These are phyloP conservation scores for Poa annua DNA, from an alignment of 176 grass and related monocot genomes.

Conservation along the genomic window DNA sequence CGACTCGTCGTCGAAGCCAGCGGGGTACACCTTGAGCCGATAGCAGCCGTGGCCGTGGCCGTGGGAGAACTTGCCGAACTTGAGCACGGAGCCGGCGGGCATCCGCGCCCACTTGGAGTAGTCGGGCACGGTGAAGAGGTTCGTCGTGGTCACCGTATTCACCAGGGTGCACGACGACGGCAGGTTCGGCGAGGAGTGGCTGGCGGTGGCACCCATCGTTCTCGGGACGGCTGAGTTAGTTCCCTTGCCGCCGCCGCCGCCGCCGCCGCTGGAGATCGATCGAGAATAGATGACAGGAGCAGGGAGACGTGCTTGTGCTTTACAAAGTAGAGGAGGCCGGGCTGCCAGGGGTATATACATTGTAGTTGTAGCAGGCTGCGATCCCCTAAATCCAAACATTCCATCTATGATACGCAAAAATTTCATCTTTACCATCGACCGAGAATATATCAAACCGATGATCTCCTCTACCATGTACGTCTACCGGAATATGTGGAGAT, in stretches of 20 bases:
- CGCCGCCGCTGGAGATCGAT: not conserved
- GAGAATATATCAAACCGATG: not conserved
- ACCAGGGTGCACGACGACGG: not conserved
- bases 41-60: rapidly evolving
- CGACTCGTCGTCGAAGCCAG: not conserved
- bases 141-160: not conserved
- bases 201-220: not conserved
- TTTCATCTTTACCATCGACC: too few relatives aligned
- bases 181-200: not conserved
- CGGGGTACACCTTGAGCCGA: not conserved
- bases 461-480: not conserved
- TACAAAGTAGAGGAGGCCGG: not conserved
- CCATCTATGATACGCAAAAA: not conserved
- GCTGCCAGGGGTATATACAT: too few relatives aligned
- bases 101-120: not conserved
- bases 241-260: not conserved
- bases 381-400: not conserved
- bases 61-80: not conserved
- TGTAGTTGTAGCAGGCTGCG: too few relatives aligned
- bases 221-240: not conserved
- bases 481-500: not conserved
- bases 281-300: not conserved
- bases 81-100: not conserved
- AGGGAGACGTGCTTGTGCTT: too few relatives aligned
- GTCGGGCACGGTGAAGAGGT: not conserved